These are phyloP conservation scores for Cystobasidiopsis lactophilus DNA, from an alignment of 768 basidiomycete species.

Conservation along the genomic window DNA sequence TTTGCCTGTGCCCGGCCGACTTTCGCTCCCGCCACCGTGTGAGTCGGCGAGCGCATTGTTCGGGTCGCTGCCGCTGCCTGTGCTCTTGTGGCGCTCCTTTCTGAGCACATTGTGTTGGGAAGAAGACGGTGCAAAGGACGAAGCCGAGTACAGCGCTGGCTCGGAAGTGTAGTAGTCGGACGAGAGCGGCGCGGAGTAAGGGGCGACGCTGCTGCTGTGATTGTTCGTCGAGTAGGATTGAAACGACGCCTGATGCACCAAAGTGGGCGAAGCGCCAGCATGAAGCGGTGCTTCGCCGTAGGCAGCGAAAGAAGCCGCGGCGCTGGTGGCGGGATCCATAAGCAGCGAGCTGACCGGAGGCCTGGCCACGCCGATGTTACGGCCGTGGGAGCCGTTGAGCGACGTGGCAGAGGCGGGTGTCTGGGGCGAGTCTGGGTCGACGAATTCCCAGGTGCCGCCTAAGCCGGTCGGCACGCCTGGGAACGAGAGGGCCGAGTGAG, in stretches of 20 bases:
- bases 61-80: not conserved
- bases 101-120: not conserved
- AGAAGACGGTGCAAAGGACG: not conserved
- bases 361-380: too few species aligned
- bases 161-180: not conserved
- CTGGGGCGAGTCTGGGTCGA: too few species aligned
- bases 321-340: constrained; percentile 14
- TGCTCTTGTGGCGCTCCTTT: constrained; percentile 1
- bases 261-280: too few species aligned
- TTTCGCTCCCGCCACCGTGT: not conserved
- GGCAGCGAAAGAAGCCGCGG: constrained; percentile 8
- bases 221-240: too few species aligned
- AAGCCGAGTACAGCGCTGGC: not conserved
- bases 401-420: too few species aligned
- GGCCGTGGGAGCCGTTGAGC: too few species aligned
- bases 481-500: not conserved
- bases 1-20: constrained; percentile 1
- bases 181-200: not conserved
- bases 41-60: not conserved
- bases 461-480: not conserved
- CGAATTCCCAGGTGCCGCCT: too few species aligned
- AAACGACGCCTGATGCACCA: too few species aligned
- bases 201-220: not conserved
- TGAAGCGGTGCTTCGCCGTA: not conserved
- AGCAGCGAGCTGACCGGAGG: constrained; percentile 3